Evolutionary conservation across 2,329 filamentous ascomycete genomes (phyloP).

Genomic region (Cordyceps javanica): DNA sequence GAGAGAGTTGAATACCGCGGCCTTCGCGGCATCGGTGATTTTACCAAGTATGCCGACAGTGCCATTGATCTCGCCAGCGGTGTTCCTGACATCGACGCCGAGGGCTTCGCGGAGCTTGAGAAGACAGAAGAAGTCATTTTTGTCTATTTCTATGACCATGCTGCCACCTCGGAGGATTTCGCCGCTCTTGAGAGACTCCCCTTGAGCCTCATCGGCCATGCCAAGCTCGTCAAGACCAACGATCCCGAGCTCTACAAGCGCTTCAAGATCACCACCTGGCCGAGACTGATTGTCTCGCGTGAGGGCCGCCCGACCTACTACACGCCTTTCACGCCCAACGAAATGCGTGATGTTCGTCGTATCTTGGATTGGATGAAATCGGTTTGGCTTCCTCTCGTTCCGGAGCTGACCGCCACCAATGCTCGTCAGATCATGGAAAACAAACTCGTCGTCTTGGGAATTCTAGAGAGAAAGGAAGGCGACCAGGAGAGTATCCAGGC

Average conservation of each 20-base stretch:
- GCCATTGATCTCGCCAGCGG: conserved; percentile 72
- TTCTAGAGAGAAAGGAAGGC: conserved; percentile 70
- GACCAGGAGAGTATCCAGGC: conserved; percentile 64
- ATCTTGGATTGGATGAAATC: conserved; percentile 91
- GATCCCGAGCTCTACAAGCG: conserved; percentile 68
- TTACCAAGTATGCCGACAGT: conserved; percentile 80
- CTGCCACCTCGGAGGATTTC: conserved; percentile 90
- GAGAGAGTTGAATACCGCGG: conserved; percentile 92
- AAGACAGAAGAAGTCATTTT: conserved; percentile 94
- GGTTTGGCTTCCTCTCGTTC: conserved; percentile 93
- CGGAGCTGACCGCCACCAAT: conserved; percentile 86
- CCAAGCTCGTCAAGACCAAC: conserved; percentile 85
- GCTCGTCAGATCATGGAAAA: conserved; percentile 92
- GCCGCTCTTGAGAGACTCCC: conserved; percentile 78
- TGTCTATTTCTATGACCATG: conserved; percentile 95
- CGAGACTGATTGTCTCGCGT: conserved; percentile 81
- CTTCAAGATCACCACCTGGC: conserved; percentile 96
- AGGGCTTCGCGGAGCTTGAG: conserved; percentile 73
- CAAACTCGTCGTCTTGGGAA: conserved; percentile 88
- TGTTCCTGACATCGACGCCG: conserved; percentile 73
- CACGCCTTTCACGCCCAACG: conserved; percentile 74
- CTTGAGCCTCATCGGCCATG: conserved; percentile 82
- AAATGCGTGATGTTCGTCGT: conserved; percentile 79
- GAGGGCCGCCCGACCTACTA: conserved; percentile 91
- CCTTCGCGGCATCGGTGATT: conserved; percentile 83